A percentile compares a stretch with the other conserved stretches of the same genome.
These are phyloP conservation scores for Chlorella variabilis DNA, from an alignment of 163 green algal species.

Conservation along the genomic window DNA sequence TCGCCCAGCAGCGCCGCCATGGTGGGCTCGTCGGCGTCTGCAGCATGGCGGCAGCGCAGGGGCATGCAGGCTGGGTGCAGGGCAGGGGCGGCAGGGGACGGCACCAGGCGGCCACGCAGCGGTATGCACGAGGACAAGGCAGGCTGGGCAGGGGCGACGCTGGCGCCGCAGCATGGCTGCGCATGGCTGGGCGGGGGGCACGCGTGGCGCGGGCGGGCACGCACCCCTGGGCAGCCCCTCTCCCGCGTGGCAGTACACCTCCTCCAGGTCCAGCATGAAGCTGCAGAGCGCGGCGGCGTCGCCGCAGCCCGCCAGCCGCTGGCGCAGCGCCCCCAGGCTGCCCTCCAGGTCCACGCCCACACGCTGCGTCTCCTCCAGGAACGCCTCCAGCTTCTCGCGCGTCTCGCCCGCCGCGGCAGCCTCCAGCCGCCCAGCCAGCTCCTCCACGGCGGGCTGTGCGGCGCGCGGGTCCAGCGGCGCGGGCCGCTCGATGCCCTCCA, in stretches of 20 bases:
- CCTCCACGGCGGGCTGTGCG: not conserved
- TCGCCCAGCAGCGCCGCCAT: constrained; percentile 43
- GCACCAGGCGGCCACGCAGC: too few species aligned
- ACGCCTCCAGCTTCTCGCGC: constrained; percentile 35
- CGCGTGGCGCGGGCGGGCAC: too few species aligned
- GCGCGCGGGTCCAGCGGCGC: not conserved
- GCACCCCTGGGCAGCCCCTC: constrained; percentile 46
- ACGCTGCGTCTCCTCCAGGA: constrained; percentile 41
- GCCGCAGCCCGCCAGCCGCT: constrained; percentile 11
- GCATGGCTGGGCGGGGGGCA: too few species aligned
- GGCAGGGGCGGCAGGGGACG: not conserved
- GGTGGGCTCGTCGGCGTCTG: constrained; percentile 33
- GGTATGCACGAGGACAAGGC: too few species aligned
- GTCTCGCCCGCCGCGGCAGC: constrained; percentile 20
- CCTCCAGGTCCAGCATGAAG: constrained; percentile 51
- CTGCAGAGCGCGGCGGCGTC: constrained; percentile 33
- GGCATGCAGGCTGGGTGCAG: not conserved
- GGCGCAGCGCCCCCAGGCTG: constrained; percentile 30
- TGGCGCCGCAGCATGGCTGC: too few species aligned
- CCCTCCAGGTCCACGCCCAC: constrained; percentile 29
- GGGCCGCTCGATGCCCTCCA: not conserved
- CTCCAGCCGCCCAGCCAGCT: constrained; percentile 35
- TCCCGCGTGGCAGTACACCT: constrained; percentile 32
- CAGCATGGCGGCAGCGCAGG: not conserved
- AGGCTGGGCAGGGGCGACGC: too few species aligned